Evolutionary conservation across 1,139 yeast species (phyloP), one percentile per base, ranked within the genome.

Genomic region (Diutina mesorugosa): DNA sequence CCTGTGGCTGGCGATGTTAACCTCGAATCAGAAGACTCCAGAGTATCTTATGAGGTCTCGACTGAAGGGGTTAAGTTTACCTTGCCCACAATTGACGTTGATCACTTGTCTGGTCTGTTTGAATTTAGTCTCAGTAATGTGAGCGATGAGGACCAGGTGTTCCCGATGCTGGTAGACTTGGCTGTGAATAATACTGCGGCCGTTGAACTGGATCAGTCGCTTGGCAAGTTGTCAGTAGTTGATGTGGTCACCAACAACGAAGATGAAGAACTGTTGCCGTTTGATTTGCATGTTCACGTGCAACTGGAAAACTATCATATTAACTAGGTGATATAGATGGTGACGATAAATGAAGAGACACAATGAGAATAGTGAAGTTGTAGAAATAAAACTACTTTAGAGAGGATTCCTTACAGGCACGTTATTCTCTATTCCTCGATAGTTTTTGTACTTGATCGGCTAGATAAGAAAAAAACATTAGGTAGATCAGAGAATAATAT

Each of bases 111-210:
- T 54, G 96, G 96, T 29, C 83, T 90, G 48, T 85, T 93, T 69
- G 96, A 89, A 67, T 85, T 91, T 67, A 70, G 84, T 14, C 82
- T 90, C 59, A 86, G 85, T 61, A 87, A 85, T 8, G 35, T 50
- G 6, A 83, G 77, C 55, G 84, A 81, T 59, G 98, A 93, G 69
- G 96, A 90, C 61, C 80, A 85, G 26, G 77, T 93, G 65, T 91
- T 90, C 87, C 99, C 99, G 60, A 83, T 93, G 78, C 82, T 82
- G 63, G 79, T 89, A 48, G 70, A 72, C 57, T 84, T 85, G 67
- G 72, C 72, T 54, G 58, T 69, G 47, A 63, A 64, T 48, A 66
- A 69, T n/a, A 69, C 68, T 29, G 57, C 57, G 16, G 71, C 71
- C 29, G 71, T 73, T 45, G 78, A 75, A 58, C 64, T 68, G 53